Evolutionary conservation across 2,329 filamentous ascomycete genomes (phyloP).

Genomic region (Phoma sp.): DNA sequence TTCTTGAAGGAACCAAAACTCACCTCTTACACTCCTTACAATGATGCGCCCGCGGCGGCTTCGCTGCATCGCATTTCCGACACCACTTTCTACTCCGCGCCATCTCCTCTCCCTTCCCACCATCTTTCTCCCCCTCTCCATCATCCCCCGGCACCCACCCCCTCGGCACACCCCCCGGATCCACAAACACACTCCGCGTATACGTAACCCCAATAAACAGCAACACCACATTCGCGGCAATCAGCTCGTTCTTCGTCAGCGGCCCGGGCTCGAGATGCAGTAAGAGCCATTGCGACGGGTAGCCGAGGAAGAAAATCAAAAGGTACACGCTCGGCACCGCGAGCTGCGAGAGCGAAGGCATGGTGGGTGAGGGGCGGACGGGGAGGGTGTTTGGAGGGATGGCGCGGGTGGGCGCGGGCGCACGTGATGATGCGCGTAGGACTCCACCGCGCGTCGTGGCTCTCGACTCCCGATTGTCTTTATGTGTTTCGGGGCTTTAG

Average conservation of each 20-base stretch:
- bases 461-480: background rate
- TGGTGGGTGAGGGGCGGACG: background rate
- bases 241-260: constrained; percentile 62
- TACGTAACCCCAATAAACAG: constrained; percentile 73
- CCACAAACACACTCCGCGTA: constrained; percentile 65
- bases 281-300: constrained; percentile 76
- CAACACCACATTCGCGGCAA: constrained; percentile 71
- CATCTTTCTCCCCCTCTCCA: constrained; percentile 12
- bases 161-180: constrained; percentile 62
- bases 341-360: constrained; percentile 48
- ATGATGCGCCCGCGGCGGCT: constrained; percentile 81
- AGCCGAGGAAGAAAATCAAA: constrained; percentile 73
- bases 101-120: constrained; percentile 12
- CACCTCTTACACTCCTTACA: constrained; percentile 74
- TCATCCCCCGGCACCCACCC: too few relatives aligned
- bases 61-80: constrained; percentile 74
- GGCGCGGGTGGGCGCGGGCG: constrained; percentile 2
- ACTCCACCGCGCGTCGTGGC: background rate
- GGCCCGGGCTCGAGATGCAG: constrained; percentile 64
- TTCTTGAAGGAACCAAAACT: background rate
- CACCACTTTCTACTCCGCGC: constrained; percentile 67
- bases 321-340: constrained; percentile 72
- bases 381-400: too few relatives aligned
- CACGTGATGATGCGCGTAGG: constrained; percentile 39
- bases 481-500: background rate